Evolutionary conservation across 2,329 filamentous ascomycete species (phyloP), one percentile per base, ranked within the genome.

Genomic region (Neofusicoccum ribis): DNA sequence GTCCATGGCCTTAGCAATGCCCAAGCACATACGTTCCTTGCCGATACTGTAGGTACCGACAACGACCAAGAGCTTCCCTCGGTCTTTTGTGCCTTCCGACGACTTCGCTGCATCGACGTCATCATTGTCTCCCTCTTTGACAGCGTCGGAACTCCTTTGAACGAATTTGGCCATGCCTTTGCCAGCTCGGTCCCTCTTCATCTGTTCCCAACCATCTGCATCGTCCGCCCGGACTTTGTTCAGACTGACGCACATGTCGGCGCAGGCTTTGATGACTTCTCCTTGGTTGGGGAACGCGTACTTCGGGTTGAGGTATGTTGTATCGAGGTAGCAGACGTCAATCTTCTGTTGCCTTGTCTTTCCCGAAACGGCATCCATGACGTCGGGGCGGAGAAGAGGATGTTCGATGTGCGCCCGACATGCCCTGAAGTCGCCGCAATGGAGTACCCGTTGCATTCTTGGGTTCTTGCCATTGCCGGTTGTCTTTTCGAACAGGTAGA

Each of bases 1-100:
- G 44, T 88, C 83, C 2, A 99, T 83, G 0, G 93, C 93, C 71
- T 89, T 87, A 3, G 95, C 95, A 68, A 99, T 96, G 49, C 92
- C 93, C 37, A 97, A 84, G 75, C 94, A 98, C 69, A 99, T 93
- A 46, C 93, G 90, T 77, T 99, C 95, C 79, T 99, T 99, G 73
- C 95, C 95, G 72, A 99, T 99, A 71, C 91, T 96, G 79, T 99
- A 99, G 0, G 95, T 99, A 50, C 95, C 95, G 67, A 97, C 96
- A 6, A 99, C 87, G 5, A 99, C 91, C 0, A 99, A 85, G 2
- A 99, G 84, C 4, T 92, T 89, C 52, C 91, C 88, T 51, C 83
- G 82, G 36, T 76, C 72, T 68, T 74, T 83, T 12, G n/a, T 46
- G 9, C 46, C 50, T 67, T 66, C 56, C 70, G 65, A 74, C 3